A percentile compares a stretch with the other conserved stretches of the same genome.
These are phyloP conservation scores for Fallopia convolvulus DNA, from an alignment of 148 eudicot genomes.

Conservation along the genomic window DNA sequence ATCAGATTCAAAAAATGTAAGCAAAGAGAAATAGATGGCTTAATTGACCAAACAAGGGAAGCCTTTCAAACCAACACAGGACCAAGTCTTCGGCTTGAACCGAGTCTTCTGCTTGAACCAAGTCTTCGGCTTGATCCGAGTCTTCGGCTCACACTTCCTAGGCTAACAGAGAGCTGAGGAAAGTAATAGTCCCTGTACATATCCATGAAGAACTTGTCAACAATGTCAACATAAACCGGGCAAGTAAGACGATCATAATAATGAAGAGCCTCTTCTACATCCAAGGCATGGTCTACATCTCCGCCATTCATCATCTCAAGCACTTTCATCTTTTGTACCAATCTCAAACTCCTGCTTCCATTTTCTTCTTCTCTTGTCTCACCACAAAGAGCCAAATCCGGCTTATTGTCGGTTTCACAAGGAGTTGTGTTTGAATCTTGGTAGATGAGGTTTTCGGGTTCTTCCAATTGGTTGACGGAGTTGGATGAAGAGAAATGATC, in stretches of 20 bases:
- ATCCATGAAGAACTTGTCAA: slow-evolving; percentile 75
- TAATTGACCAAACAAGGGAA: not conserved
- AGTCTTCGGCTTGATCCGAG: slow-evolving; percentile 15
- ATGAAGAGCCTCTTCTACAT: slow-evolving; percentile 79
- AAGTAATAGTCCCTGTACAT: slow-evolving; percentile 54
- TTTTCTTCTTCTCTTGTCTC: slow-evolving; percentile 14
- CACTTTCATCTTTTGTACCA: slow-evolving; percentile 67
- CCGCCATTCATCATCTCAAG: slow-evolving; percentile 63
- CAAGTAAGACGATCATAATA: slow-evolving; percentile 73
- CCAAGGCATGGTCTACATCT: slow-evolving; percentile 67
- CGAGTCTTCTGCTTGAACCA: not conserved
- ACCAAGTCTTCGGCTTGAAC: slow-evolving; percentile 10
- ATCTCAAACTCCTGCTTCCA: slow-evolving; percentile 18
- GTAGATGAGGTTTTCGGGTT: slow-evolving; percentile 10
- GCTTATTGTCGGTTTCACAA: not conserved
- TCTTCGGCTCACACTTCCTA: slow-evolving; percentile 30
- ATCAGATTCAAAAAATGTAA: not conserved
- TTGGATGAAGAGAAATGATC: slow-evolving; percentile 22
- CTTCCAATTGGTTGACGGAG: slow-evolving; percentile 21
- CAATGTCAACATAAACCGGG: slow-evolving; percentile 68
- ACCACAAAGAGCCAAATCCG: not conserved
- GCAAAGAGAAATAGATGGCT: not conserved
- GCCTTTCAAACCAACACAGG: slow-evolving; percentile 3
- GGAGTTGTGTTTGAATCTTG: not conserved
- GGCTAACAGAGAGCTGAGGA: slow-evolving; percentile 29